Conservation (phyloP, 208 protist species). For the Leishmania mexicana region DNA sequence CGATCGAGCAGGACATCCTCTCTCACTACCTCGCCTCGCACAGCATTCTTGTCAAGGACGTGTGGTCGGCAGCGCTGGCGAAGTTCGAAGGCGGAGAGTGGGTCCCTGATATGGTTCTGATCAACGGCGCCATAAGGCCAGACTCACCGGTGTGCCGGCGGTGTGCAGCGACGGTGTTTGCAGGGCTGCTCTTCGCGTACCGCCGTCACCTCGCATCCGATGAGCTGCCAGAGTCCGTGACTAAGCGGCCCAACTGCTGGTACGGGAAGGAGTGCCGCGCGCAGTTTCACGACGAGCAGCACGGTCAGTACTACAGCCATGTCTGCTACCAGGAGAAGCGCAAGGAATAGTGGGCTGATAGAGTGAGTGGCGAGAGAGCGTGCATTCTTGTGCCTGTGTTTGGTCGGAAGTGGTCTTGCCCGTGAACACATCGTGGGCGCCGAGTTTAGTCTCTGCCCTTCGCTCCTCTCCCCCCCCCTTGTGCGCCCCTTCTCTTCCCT, state of each 20-base stretch:
- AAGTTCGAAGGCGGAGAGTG: constrained; percentile 49
- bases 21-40: constrained; percentile 54
- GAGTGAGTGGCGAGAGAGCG: background rate
- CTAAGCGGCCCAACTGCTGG: constrained; percentile 81
- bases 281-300: constrained; percentile 77
- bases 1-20: constrained; percentile 73
- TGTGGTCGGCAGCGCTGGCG: constrained; percentile 56
- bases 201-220: constrained; percentile 50
- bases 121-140: constrained; percentile 44
- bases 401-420: background rate
- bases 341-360: constrained; percentile 51
- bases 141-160: constrained; percentile 54
- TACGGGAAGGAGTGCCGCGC: constrained; percentile 87
- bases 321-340: constrained; percentile 88
- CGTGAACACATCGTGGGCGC: background rate
- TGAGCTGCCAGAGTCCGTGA: constrained; percentile 67
- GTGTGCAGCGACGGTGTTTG: constrained; percentile 63
- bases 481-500: background rate
- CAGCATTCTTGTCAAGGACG: constrained; percentile 30
- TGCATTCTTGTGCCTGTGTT: too few relatives aligned
- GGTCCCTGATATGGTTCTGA: constrained; percentile 63
- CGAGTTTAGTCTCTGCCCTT: background rate
- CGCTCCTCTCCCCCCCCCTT: background rate
- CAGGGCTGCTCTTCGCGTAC: constrained; percentile 81
- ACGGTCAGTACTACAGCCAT: constrained; percentile 90